Evolutionary conservation across 768 basidiomycete genomes (phyloP), one percentile per base, ranked within the genome.

Genomic region (Leccinum sublutescens): DNA sequence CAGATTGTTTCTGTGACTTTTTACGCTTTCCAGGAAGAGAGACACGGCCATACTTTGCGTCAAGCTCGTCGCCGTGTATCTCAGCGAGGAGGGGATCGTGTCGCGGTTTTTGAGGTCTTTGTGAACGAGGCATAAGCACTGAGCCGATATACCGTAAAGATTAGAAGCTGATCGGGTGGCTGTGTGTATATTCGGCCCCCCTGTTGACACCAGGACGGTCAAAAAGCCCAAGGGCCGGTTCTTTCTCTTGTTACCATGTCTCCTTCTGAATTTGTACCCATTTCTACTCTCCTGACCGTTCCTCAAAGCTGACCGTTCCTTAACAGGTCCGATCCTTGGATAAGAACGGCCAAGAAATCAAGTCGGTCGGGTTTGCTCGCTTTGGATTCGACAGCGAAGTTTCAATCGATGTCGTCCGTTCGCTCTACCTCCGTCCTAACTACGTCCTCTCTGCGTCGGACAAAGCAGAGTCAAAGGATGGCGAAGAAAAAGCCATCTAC

Each of bases 371-470:
- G 50, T 85, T 88, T 70, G 75, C 88, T 62, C 84, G 88, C 57
- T 97, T 97, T 65, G 94, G 93, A 8, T 95, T 98, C 74, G 89
- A 97, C 76, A 88, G 88, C 66, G 85, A 88, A 66, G 91, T 95
- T 62, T 72, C 88, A 59, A 75, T 95, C 66, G 88, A 93, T 63
- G 78, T 83, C 64, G 84, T 96, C 55, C 89, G 95, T 53, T 85
- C 88, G n/a, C 82, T 97, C 50, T 96, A 96, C 76, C 83, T 97
- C 45, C 85, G 91, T 11, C 82, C 90, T 9, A 89, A 91, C 75
- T 93, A 91, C 66, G 81, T 85, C 55, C 72, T 80, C 33, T 78
- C 80, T 34, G 76, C 77, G 8, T 64, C 70, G 40, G 71, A 77
- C 38, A 63, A 76, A 48, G 68, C 76, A 23, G 67, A 77, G 38